Conservation (phyloP, 257 asterid species). For the Solanum lignicaule region DNA sequence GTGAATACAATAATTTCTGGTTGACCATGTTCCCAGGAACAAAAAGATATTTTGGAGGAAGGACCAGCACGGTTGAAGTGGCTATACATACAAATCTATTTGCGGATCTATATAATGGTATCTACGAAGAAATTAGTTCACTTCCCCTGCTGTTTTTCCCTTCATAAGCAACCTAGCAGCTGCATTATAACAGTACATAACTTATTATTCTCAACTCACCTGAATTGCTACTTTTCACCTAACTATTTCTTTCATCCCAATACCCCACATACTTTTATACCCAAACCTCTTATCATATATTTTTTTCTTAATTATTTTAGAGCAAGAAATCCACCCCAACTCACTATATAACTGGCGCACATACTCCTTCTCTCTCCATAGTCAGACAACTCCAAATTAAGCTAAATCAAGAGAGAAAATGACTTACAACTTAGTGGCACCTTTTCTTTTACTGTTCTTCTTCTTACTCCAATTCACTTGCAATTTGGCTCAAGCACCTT, state of each 20-base stretch:
- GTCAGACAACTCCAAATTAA: neutral
- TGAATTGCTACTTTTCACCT: slow-evolving; percentile 16
- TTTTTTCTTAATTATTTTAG: neutral
- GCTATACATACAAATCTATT: no score
- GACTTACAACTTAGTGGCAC: neutral
- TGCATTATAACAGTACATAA: slow-evolving; percentile 18
- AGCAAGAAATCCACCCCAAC: neutral
- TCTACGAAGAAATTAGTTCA: neutral
- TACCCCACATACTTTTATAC: neutral
- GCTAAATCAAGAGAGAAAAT: neutral
- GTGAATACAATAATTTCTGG: no score
- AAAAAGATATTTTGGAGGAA: no score
- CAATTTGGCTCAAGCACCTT: slow-evolving; percentile 24
- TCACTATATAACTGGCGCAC: neutral
- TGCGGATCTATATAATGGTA: no score
- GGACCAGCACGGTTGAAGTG: no score
- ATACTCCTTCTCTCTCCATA: neutral
- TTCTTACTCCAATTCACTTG: slow-evolving; percentile 1
- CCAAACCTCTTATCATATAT: neutral
- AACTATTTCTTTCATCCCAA: neutral
- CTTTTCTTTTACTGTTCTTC: slow-evolving; percentile 8
- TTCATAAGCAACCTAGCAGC: slow-evolving; percentile 33
- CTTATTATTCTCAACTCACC: slow-evolving; percentile 17
- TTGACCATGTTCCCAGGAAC: no score
- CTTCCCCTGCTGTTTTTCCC: slow-evolving; percentile 8